Percentiles rank a stretch among this genome's conserved stretches.
Evolutionary conservation across 805 yeast species (phyloP).

Genomic region (Diddensiella transvaalensis): DNA sequence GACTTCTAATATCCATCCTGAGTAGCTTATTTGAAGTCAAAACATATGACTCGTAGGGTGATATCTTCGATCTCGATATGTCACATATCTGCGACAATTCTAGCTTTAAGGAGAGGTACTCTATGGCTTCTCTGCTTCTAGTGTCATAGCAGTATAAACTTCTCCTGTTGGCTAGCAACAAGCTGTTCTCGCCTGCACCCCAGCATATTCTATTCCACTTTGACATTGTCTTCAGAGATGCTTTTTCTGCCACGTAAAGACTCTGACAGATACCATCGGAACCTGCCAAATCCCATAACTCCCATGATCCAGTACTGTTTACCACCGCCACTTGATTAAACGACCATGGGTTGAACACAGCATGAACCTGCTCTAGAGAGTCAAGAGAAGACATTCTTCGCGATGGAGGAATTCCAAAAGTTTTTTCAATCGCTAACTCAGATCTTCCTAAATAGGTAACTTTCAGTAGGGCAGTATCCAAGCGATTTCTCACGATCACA

Average conservation of each 20-base stretch:
- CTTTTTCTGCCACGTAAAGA: too few species aligned
- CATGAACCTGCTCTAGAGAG: slow-evolving; percentile 32
- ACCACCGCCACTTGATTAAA: slow-evolving; percentile 33
- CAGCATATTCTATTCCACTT: slow-evolving; percentile 12
- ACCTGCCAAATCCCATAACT: slow-evolving; percentile 31
- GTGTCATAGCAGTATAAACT: slow-evolving; percentile 7
- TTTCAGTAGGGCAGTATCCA: slow-evolving; percentile 11
- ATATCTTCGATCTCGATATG: slow-evolving; percentile 13
- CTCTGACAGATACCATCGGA: background rate
- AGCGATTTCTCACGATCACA: slow-evolving; percentile 19
- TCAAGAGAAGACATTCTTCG: background rate
- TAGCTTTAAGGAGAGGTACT: background rate
- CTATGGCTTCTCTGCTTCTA: background rate
- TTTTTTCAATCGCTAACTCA: background rate
- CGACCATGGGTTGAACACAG: slow-evolving; percentile 37
- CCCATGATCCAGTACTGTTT: slow-evolving; percentile 45
- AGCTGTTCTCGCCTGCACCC: slow-evolving; percentile 2
- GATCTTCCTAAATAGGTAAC: background rate
- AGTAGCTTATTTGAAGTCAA: slow-evolving; percentile 66
- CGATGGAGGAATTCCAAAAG: slow-evolving; percentile 1
- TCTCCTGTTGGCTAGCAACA: slow-evolving; percentile 22
- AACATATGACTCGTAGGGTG: slow-evolving; percentile 43
- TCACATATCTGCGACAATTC: slow-evolving; percentile 17
- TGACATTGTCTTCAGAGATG: slow-evolving; percentile 5
- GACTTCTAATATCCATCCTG: slow-evolving; percentile 40